A percentile compares a stretch with the other conserved stretches of the same genome.
These are phyloP conservation scores for Colletotrichum lindemuthianum DNA, from an alignment of 2,329 filamentous ascomycete species.

Conservation along the genomic window DNA sequence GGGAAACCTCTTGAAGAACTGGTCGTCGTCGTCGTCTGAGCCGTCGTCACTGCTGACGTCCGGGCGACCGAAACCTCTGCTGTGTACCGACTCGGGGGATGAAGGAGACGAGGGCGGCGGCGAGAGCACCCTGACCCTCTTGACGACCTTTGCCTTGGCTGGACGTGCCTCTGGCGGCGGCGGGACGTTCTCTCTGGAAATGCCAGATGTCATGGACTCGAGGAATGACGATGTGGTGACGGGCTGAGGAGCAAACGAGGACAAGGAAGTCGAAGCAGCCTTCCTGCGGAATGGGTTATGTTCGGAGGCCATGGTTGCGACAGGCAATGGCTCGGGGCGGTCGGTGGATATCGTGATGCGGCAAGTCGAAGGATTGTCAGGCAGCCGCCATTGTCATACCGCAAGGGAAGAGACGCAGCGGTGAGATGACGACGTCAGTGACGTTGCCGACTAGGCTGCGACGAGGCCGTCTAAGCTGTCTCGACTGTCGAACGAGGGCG, in stretches of 20 bases:
- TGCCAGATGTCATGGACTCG: conserved; percentile 43
- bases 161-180: conserved; percentile 33
- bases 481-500: background rate
- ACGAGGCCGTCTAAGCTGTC: background rate
- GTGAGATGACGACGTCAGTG: conserved; percentile 3
- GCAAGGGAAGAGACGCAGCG: conserved; percentile 11
- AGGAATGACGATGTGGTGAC: conserved; percentile 41
- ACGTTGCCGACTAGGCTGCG: conserved; percentile 7
- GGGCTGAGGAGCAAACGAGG: conserved; percentile 38
- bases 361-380: conserved; percentile 24
- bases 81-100: conserved; percentile 49
- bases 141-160: conserved; percentile 63
- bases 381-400: conserved; percentile 33
- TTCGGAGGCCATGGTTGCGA: conserved; percentile 44
- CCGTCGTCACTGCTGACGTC: conserved; percentile 41
- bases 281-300: conserved; percentile 63
- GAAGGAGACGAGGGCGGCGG: conserved; percentile 70
- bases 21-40: conserved; percentile 41
- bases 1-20: conserved; percentile 35
- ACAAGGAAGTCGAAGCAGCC: conserved; percentile 36
- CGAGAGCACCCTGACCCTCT: conserved; percentile 75
- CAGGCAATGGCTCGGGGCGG: conserved; percentile 11
- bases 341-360: conserved; percentile 11
- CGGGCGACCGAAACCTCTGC: conserved; percentile 39
- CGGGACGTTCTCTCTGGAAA: conserved; percentile 38